phyloP scores from a whole-genome alignment of 495 filamentous ascomycete species.

The Penicillium cinerascens region DNA sequence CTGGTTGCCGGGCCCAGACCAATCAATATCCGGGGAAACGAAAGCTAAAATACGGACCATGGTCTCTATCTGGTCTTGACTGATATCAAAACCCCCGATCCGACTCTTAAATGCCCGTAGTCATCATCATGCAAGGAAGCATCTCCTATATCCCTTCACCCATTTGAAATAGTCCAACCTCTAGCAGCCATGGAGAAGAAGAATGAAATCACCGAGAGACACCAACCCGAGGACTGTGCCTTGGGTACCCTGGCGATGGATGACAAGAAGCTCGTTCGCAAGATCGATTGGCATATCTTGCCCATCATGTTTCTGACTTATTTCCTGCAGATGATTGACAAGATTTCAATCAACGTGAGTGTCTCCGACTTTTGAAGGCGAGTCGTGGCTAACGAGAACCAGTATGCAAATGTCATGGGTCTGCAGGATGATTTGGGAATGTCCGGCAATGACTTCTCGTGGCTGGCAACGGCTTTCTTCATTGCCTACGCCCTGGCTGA shows the following conservation, averaged over 20 bases:
- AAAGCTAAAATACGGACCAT: not conserved
- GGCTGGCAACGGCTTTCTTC: conserved; percentile 53
- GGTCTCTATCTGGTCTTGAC: conserved; percentile 1
- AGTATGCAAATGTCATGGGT: conserved; percentile 60
- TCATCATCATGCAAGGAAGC: not conserved
- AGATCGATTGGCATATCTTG: conserved; percentile 53
- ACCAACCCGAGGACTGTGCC: conserved; percentile 13
- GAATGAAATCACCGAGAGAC: conserved; percentile 4
- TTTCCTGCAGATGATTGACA: conserved; percentile 65
- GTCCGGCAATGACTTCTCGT: conserved; percentile 52
- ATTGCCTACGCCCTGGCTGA: conserved; percentile 54
- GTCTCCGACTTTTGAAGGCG: not conserved
- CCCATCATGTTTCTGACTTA: conserved; percentile 61
- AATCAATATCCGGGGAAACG: conserved; percentile 2
- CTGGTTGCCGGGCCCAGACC: not conserved
- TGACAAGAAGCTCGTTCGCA: conserved; percentile 40
- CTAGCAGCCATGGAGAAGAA: conserved; percentile 9
- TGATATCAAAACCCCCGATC: not conserved
- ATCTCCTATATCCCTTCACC: not conserved
- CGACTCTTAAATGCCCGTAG: no score
- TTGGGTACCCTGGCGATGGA: conserved; percentile 20
- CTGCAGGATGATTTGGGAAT: conserved; percentile 47
- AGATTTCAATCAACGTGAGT: conserved; percentile 58
- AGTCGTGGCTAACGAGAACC: not conserved
- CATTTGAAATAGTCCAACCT: not conserved